phyloP scores from a whole-genome alignment of 176 grass and related monocot species.

The Carex cristatella region DNA sequence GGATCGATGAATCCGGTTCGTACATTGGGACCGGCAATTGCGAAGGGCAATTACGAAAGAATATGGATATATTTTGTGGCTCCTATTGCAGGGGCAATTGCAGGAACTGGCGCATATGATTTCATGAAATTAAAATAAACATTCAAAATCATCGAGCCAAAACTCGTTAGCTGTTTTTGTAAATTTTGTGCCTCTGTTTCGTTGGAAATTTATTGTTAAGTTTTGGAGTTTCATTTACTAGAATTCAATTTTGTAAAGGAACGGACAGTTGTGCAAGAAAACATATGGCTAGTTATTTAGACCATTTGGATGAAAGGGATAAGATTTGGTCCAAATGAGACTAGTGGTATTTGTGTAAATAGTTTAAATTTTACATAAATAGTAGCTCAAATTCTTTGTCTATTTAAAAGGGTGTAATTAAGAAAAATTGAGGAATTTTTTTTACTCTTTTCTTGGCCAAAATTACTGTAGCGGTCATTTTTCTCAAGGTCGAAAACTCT shows the following conservation, averaged over 20 bases:
- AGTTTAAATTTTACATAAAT: no score
- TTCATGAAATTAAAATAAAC: conserved; percentile 11
- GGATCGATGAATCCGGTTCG: conserved; percentile 31
- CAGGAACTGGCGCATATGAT: conserved; percentile 19
- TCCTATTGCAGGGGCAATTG: conserved; percentile 22
- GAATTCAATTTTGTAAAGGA: not conserved
- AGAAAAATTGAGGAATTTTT: no score
- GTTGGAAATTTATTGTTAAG: not conserved
- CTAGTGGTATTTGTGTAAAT: no score
- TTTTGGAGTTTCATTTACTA: not conserved
- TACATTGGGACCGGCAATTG: conserved; percentile 32
- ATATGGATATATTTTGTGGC: conserved; percentile 31
- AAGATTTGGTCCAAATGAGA: no score
- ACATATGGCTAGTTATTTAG: not conserved
- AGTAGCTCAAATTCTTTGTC: no score
- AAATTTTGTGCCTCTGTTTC: not conserved
- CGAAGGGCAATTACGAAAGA: conserved; percentile 13
- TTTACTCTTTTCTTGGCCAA: no score
- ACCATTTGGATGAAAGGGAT: no score
- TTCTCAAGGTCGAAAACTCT: no score
- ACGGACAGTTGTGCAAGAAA: not conserved
- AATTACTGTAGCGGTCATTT: no score
- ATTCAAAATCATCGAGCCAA: not conserved
- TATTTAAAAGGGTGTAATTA: no score
- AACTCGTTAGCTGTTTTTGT: not conserved